These are phyloP conservation scores for Hirsutella minnesotensis DNA, from an alignment of 2,329 filamentous ascomycete genomes.

Conservation along the genomic window DNA sequence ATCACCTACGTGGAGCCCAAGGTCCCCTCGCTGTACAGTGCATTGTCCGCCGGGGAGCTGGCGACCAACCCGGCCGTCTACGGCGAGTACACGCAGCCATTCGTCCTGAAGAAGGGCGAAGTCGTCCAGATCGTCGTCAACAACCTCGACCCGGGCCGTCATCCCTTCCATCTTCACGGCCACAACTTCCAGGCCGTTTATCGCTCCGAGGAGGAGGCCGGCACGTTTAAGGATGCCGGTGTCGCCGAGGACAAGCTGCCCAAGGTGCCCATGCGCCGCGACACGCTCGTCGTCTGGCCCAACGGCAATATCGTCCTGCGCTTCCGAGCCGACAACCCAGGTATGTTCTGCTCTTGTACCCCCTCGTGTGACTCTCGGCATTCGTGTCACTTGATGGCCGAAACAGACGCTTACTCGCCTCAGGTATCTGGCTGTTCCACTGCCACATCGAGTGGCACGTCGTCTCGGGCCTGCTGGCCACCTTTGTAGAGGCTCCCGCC, in stretches of 20 bases:
- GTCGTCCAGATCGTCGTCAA: conserved; percentile 69
- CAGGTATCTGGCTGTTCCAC: conserved; percentile 59
- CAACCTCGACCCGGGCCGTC: conserved; percentile 58
- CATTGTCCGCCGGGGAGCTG: conserved; percentile 48
- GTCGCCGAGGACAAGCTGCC: conserved; percentile 33
- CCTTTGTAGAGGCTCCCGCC: conserved; percentile 50
- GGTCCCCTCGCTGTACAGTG: conserved; percentile 72
- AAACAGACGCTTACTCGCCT: conserved; percentile 2
- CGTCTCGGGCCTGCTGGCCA: conserved; percentile 51
- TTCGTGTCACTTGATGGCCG: neutral
- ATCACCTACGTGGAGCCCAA: conserved; percentile 64
- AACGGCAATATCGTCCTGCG: conserved; percentile 57
- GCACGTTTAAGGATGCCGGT: conserved; percentile 38
- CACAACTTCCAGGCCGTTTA: conserved; percentile 60
- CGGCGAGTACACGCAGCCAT: conserved; percentile 51
- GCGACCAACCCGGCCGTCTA: conserved; percentile 51
- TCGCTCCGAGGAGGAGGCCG: conserved; percentile 45
- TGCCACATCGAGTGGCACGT: conserved; percentile 77
- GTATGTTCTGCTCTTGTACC: conserved; percentile 17
- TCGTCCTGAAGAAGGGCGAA: conserved; percentile 55
- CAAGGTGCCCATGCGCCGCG: conserved; percentile 49
- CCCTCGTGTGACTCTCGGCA: neutral
- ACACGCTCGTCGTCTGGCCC: conserved; percentile 54
- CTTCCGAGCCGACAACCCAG: conserved; percentile 57
- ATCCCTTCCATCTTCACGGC: conserved; percentile 71